Evolutionary conservation across 805 yeast genomes (phyloP).

Genomic region (Myxozyma monticola): DNA sequence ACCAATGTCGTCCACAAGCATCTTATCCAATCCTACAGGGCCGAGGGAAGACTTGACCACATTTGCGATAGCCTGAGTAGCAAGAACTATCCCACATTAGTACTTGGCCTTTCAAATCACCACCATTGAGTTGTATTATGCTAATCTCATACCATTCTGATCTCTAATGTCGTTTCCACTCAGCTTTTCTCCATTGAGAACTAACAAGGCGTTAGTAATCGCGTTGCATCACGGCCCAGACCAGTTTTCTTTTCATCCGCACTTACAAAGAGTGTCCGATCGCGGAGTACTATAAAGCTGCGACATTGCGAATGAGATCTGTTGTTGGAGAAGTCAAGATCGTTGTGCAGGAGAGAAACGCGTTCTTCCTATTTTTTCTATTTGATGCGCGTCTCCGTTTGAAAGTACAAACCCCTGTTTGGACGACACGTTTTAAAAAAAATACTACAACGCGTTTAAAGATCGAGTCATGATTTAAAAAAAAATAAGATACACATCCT

Average conservation of each 20-base stretch:
- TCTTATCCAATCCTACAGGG: conserved; percentile 97
- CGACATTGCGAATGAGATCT: no score
- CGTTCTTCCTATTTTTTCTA: no score
- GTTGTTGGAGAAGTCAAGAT: no score
- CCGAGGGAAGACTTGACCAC: conserved; percentile 91
- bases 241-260: no score
- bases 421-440: no score
- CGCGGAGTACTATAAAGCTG: conserved; percentile 76
- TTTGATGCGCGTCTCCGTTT: no score
- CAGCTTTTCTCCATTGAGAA: conserved; percentile 92
- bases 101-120: neutral
- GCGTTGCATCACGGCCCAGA: neutral
- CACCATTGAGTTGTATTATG: neutral
- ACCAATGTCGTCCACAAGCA: conserved; percentile 98
- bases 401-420: no score
- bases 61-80: conserved; percentile 83
- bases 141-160: conserved; percentile 62
- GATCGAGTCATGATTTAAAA: no score
- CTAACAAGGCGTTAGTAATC: conserved; percentile 31
- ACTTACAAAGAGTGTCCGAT: conserved; percentile 78
- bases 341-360: no score
- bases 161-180: conserved; percentile 96
- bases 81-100: conserved; percentile 51
- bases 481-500: no score
- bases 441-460: no score